These are phyloP conservation scores for Penicillium sp. DNA, from an alignment of 2,329 filamentous ascomycete genomes.

Conservation along the genomic window DNA sequence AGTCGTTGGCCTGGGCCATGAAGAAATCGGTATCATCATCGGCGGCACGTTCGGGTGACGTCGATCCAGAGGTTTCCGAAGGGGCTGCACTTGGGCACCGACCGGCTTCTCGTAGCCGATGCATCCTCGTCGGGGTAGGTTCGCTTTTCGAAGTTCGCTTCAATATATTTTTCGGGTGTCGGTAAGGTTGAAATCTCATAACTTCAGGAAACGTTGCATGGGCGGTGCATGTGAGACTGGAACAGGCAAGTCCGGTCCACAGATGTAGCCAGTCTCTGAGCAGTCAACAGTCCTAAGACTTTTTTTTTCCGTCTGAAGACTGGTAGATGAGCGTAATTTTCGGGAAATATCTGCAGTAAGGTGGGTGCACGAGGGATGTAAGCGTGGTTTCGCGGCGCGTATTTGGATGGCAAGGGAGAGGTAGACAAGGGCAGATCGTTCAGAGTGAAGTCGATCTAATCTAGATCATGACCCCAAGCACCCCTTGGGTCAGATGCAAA, in stretches of 20 bases:
- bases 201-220: constrained; percentile 14
- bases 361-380: constrained; percentile 3
- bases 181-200: constrained; percentile 17
- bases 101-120: constrained; percentile 30
- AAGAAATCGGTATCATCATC: constrained; percentile 94
- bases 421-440: neutral
- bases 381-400: neutral
- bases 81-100: constrained; percentile 34
- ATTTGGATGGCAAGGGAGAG: constrained; percentile 4
- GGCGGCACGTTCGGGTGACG: constrained; percentile 49
- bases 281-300: neutral
- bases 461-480: constrained; percentile 3
- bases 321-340: neutral
- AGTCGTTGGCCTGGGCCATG: constrained; percentile 73
- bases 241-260: constrained; percentile 7
- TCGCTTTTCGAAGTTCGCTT: constrained; percentile 7
- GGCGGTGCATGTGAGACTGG: constrained; percentile 9
- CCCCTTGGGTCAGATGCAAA: constrained; percentile 4
- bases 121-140: constrained; percentile 23
- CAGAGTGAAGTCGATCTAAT: neutral
- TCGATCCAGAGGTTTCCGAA: constrained; percentile 39
- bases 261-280: neutral
- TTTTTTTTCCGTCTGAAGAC: neutral
- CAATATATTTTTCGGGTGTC: constrained; percentile 8
- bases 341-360: neutral